These are phyloP conservation scores for Primulina tabacum DNA, from an alignment of 257 asterid genomes.

Conservation along the genomic window DNA sequence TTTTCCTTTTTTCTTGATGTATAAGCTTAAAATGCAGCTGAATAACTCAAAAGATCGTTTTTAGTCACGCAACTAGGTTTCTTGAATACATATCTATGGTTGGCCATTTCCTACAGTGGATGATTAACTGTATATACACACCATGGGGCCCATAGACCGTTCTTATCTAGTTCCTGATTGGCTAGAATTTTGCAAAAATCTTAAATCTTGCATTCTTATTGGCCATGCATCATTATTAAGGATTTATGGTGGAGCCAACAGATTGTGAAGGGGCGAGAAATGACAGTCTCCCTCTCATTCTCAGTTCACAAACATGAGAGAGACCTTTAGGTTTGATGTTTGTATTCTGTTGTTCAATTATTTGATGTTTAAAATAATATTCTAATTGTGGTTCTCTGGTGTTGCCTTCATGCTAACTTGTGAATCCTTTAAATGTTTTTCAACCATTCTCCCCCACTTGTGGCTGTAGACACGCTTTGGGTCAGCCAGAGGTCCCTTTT, in stretches of 20 bases:
- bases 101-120: conserved; percentile 16
- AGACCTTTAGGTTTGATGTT: conserved; percentile 29
- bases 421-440: neutral
- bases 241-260: conserved; percentile 49
- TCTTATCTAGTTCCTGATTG: conserved; percentile 44
- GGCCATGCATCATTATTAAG: conserved; percentile 36
- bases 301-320: conserved; percentile 6
- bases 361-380: neutral
- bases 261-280: conserved; percentile 20
- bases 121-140: conserved; percentile 9
- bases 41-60: conserved; percentile 17
- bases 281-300: conserved; percentile 4
- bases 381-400: conserved; percentile 21
- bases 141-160: conserved; percentile 27
- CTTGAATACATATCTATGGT: conserved; percentile 24
- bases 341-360: conserved; percentile 37
- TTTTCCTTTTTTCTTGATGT: neutral
- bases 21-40: neutral
- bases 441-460: neutral
- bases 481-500: neutral
- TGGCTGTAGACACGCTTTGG: neutral
- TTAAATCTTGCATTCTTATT: conserved; percentile 33
- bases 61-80: conserved; percentile 3
- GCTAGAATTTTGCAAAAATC: conserved; percentile 39
- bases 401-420: neutral